Evolutionary conservation across 2,329 filamentous ascomycete species (phyloP).

Genomic region (Fusarium liriodendri): DNA sequence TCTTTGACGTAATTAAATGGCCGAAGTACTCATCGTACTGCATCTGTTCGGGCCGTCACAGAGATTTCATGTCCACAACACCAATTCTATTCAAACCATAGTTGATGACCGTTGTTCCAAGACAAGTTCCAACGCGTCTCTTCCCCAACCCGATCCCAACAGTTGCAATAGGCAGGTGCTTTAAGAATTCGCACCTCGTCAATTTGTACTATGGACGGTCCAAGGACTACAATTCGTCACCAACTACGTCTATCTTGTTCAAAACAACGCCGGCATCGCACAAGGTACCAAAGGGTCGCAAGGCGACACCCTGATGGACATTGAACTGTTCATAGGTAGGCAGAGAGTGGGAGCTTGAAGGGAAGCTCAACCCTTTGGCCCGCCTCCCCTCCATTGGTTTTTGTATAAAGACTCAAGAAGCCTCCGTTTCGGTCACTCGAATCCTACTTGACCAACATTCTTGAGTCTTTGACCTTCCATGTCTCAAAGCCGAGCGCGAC

Average conservation of each 20-base stretch:
- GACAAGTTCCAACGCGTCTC: not conserved
- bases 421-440: not conserved
- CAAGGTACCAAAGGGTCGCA: not conserved
- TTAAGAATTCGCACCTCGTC: not conserved
- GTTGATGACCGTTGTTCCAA: not conserved
- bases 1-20: not conserved
- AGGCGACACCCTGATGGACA: conserved; percentile 28
- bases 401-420: conserved; percentile 17
- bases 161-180: not conserved
- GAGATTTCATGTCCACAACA: not conserved
- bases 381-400: not conserved
- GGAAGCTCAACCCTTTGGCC: conserved; percentile 9
- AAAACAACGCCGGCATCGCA: not conserved
- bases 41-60: not conserved
- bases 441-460: not conserved
- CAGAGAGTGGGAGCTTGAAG: not conserved
- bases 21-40: not conserved
- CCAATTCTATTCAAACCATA: not conserved
- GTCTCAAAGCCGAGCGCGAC: not conserved
- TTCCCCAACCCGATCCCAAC: not conserved
- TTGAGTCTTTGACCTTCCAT: not conserved
- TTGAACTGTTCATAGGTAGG: not conserved
- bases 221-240: not conserved
- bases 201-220: not conserved
- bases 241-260: not conserved